Percentiles rank a stretch among this genome's conserved stretches.
These are phyloP conservation scores for Myrmaecium sp. DNA, from an alignment of 2,329 filamentous ascomycete species.

Conservation along the genomic window DNA sequence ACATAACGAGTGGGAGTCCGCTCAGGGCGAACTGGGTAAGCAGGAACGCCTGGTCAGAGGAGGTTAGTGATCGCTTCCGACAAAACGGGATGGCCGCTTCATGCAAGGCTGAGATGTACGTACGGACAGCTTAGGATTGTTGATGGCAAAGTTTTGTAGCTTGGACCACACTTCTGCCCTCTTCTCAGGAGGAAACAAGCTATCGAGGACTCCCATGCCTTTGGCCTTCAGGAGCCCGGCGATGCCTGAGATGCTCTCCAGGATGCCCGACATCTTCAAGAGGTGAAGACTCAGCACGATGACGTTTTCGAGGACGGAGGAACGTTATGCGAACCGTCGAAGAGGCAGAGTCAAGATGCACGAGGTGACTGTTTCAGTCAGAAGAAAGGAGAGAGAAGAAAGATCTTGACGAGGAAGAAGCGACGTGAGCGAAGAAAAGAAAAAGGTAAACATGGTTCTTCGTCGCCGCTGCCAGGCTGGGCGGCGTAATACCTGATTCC, in stretches of 20 bases:
- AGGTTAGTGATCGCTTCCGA: slow-evolving; percentile 4
- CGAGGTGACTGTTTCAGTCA: no score
- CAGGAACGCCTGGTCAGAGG: slow-evolving; percentile 43
- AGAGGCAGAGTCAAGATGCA: no score
- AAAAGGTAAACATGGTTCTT: no score
- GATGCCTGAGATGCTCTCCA: slow-evolving; percentile 10
- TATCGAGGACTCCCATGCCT: slow-evolving; percentile 27
- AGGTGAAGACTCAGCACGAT: no score
- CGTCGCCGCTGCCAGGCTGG: no score
- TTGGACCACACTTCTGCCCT: slow-evolving; percentile 40
- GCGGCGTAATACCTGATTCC: no score
- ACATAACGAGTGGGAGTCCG: slow-evolving; percentile 50
- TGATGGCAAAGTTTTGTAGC: slow-evolving; percentile 38
- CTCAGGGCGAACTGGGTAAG: slow-evolving; percentile 47
- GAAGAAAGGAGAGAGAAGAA: no score
- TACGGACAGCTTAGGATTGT: slow-evolving; percentile 55
- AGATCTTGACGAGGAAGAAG: no score
- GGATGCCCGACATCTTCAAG: slow-evolving; percentile 13
- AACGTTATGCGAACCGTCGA: no score
- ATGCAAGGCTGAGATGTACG: slow-evolving; percentile 10
- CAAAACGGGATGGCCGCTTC: neutral
- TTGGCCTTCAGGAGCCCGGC: slow-evolving; percentile 7
- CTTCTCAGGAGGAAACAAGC: slow-evolving; percentile 41
- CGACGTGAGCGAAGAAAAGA: no score
- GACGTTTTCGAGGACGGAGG: no score